These are phyloP conservation scores for Fusarium mexicanum DNA, from an alignment of 2,329 filamentous ascomycete species.

Conservation along the genomic window DNA sequence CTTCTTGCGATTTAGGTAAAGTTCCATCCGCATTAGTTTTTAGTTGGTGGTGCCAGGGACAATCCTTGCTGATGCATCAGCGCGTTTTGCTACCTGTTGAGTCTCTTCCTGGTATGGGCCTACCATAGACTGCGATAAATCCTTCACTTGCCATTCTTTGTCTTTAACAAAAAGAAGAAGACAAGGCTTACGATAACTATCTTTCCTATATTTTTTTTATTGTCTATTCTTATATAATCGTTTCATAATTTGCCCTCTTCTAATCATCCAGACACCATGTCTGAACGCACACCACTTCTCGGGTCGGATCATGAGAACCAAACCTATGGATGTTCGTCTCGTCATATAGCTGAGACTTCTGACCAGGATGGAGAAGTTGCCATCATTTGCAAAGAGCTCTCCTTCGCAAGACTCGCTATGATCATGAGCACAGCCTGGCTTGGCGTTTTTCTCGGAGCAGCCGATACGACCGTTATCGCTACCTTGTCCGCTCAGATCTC, in stretches of 20 bases:
- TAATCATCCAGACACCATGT: background rate
- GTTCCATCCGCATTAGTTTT: background rate
- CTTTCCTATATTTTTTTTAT: background rate
- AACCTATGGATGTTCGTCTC: background rate
- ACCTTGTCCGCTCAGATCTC: conserved; percentile 82
- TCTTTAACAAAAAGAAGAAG: fast-evolving
- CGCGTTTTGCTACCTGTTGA: background rate
- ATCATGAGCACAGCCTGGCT: conserved; percentile 2
- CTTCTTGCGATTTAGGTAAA: background rate
- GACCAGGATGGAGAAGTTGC: background rate
- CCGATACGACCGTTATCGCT: conserved; percentile 80
- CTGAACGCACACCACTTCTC: background rate
- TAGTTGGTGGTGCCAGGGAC: background rate
- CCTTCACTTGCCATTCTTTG: background rate
- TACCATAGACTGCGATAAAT: background rate
- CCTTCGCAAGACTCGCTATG: background rate
- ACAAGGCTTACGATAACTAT: fast-evolving
- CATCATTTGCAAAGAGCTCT: background rate
- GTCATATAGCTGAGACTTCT: fast-evolving
- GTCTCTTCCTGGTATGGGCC: background rate
- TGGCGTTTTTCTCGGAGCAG: conserved; percentile 59
- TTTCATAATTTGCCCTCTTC: background rate
- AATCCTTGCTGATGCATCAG: background rate
- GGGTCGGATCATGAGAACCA: background rate
- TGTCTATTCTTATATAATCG: fast-evolving